Conservation (phyloP, 2,329 filamentous ascomycete species). For the Leptographium radiaticola region DNA sequence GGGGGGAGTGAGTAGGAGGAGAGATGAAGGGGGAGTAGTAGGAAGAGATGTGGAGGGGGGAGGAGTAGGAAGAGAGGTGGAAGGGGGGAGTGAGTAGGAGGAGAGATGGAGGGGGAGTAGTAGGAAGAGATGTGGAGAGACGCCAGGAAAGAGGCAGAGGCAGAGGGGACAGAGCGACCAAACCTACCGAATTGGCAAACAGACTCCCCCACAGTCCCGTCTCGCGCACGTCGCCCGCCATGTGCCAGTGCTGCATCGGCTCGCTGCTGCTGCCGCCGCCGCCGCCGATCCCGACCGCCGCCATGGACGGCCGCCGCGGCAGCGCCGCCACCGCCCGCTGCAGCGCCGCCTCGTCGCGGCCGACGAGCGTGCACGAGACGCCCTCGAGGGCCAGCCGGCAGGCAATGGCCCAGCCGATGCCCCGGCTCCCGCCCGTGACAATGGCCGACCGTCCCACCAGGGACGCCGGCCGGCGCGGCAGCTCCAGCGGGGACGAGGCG, state of each 20-base stretch:
- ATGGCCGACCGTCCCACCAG: constrained; percentile 24
- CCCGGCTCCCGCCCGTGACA: constrained; percentile 57
- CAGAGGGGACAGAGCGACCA: too few relatives aligned
- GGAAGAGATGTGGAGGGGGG: too few relatives aligned
- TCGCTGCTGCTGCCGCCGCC: not conserved
- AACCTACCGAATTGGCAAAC: constrained; percentile 2
- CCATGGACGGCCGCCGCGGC: constrained; percentile 14
- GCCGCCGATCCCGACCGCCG: not conserved
- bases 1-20: too few relatives aligned
- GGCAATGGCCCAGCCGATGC: constrained; percentile 58
- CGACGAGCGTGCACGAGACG: constrained; percentile 46
- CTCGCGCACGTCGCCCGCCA: constrained; percentile 13
- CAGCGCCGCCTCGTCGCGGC: constrained; percentile 37
- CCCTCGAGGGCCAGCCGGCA: constrained; percentile 50
- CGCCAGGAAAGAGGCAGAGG: too few relatives aligned
- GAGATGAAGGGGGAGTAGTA: too few relatives aligned
- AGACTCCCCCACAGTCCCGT: constrained; percentile 10
- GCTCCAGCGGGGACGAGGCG: too few relatives aligned
- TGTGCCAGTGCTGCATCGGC: not conserved
- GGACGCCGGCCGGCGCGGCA: not conserved
- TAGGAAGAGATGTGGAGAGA: too few relatives aligned
- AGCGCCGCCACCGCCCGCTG: constrained; percentile 19
- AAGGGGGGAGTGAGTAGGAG: not conserved
- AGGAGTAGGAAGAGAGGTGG: too few relatives aligned
- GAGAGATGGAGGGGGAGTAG: too few relatives aligned